Evolutionary conservation across 2,329 filamentous ascomycete genomes (phyloP), one percentile per base, ranked within the genome.

Genomic region (Xylariaceae sp.): DNA sequence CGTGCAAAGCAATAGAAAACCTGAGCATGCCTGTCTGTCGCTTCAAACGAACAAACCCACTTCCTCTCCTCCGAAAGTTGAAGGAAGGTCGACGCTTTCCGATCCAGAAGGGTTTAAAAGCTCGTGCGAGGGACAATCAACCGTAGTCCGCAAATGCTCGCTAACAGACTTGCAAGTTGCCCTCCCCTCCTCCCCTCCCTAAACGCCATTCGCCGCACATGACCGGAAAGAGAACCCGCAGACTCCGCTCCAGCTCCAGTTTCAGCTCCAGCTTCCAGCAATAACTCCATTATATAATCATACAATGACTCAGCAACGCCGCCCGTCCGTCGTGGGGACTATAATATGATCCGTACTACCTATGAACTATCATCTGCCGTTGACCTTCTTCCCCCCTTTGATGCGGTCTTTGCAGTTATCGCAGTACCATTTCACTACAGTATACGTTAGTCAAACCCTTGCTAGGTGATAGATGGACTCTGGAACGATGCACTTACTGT

Each of bases 351-450:
- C 23, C 23, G 23, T 30, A 30, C 23, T 30, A 30, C 23, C 23
- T 30, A 30, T 30, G 23, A 30, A 30, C 23, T 30, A 4, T 72
- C 73, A 82, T 67, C 80, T 77, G 49, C 76, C 76, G 61, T 75
- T 78, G 10, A 75, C 67, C 67, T 82, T 82, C 69, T 82, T 85
- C 52, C 80, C 79, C 57, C 80, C 77, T 68, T 82, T 82, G 66
- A 88, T 76, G 51, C 81, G 80, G 64, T 87, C 85, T 70, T 89
- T 89, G 74, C 88, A 92, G 69, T 90, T 88, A 62, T 89, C 86
- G 72, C 88, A 92, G 69, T 88, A 92, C 88, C 88, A 92, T 83
- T 90, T 90, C 55, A 86, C 87, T 90, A 68, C 23, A 57, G 52
- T n/a, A 47, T 4, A 15, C 13, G 68, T 77, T 71, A 73, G 74